A percentile compares a stretch with the other conserved stretches of the same genome.
phyloP scores from a whole-genome alignment of 176 grass and related monocot species.

The Oryza glaberrima region DNA sequence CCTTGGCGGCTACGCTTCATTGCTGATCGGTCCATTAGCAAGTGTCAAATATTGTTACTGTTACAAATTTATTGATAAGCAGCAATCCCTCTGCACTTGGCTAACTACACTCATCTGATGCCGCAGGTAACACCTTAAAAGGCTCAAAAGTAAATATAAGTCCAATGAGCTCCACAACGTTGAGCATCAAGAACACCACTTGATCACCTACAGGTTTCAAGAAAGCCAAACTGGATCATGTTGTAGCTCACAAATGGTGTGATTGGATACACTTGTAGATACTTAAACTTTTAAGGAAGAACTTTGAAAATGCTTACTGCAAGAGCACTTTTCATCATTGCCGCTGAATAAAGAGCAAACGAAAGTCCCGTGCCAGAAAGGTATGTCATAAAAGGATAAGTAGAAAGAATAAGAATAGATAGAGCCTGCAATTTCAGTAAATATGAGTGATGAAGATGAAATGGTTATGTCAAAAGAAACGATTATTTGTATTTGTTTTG shows the following conservation, averaged over 20 bases:
- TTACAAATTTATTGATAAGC: too few species aligned
- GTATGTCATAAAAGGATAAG: conserved; percentile 71
- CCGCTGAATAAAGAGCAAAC: conserved; percentile 55
- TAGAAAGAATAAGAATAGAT: conserved; percentile 57
- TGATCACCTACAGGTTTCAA: conserved; percentile 43
- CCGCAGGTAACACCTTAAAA: conserved; percentile 44
- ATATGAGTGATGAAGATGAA: background rate
- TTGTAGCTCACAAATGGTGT: background rate
- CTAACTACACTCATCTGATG: conserved; percentile 5
- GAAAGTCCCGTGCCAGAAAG: conserved; percentile 50
- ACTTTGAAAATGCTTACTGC: conserved; percentile 37
- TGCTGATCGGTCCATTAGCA: too few species aligned
- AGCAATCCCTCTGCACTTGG: too few species aligned
- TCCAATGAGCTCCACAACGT: conserved; percentile 45
- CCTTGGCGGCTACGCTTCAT: too few species aligned
- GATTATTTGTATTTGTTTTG: background rate
- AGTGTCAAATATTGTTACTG: too few species aligned
- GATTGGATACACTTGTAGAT: background rate
- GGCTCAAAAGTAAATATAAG: conserved; percentile 43
- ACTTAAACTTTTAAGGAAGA: background rate
- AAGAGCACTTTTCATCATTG: conserved; percentile 60
- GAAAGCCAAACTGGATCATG: background rate
- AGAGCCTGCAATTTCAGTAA: conserved; percentile 53
- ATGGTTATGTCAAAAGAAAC: background rate
- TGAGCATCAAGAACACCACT: conserved; percentile 49